Conservation (phyloP, 2,329 filamentous ascomycete species). For the Pseudocercospora fuligena region DNA sequence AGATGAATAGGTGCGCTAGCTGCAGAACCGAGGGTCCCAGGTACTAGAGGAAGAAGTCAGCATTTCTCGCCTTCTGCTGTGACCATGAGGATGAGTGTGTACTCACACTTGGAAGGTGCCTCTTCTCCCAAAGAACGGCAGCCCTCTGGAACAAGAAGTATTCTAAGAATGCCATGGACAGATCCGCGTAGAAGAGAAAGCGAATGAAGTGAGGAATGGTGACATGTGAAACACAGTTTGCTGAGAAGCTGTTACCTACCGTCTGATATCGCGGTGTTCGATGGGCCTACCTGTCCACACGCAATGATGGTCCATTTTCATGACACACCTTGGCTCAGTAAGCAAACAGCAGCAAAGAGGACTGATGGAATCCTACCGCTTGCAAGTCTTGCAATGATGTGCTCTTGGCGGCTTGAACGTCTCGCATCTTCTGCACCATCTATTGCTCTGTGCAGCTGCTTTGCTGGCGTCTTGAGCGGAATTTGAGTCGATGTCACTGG, state of each 20-base stretch:
- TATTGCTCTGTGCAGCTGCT: conserved; percentile 40
- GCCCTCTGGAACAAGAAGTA: conserved; percentile 66
- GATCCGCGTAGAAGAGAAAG: conserved; percentile 72
- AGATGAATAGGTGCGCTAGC: conserved; percentile 65
- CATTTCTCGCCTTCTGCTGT: not conserved
- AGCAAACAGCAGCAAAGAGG: not conserved
- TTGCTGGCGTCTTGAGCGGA: conserved; percentile 27
- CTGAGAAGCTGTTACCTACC: conserved; percentile 42
- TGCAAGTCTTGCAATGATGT: conserved; percentile 81
- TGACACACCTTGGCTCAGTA: conserved; percentile 33
- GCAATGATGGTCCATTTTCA: conserved; percentile 63
- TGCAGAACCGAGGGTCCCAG: conserved; percentile 68
- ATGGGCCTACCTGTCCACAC: conserved; percentile 69
- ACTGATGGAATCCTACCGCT: conserved; percentile 52
- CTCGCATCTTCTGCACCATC: conserved; percentile 78
- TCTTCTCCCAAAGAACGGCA: conserved; percentile 64
- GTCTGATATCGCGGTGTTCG: not conserved
- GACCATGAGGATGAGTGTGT: not conserved
- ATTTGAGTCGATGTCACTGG: conserved; percentile 34
- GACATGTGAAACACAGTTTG: conserved; percentile 79
- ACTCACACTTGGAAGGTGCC: conserved; percentile 69
- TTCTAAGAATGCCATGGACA: conserved; percentile 65
- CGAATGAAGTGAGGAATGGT: conserved; percentile 83
- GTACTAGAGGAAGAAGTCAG: conserved; percentile 53
- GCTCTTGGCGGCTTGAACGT: conserved; percentile 75